Percentiles rank a stretch among this genome's conserved stretches.
Conservation (phyloP, 257 asterid genomes). For the Solanum pennellii region DNA sequence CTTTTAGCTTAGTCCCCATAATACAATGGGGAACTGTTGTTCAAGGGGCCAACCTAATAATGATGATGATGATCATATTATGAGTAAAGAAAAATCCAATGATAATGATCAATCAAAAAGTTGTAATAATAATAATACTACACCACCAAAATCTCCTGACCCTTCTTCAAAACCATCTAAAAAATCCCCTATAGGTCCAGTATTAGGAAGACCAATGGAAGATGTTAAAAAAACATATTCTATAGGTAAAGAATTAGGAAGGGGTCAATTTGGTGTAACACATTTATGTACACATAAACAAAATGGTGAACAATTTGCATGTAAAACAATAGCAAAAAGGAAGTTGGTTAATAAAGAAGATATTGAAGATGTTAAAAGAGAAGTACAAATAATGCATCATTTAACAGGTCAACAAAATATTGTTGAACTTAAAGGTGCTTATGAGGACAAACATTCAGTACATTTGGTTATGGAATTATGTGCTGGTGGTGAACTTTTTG, state of each 20-base stretch:
- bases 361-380: constrained; percentile 74
- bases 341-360: constrained; percentile 78
- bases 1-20: background rate
- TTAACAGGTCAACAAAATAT: constrained; percentile 68
- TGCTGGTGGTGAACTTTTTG: constrained; percentile 94
- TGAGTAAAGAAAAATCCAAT: background rate
- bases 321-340: constrained; percentile 85
- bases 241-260: constrained; percentile 81
- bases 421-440: constrained; percentile 77
- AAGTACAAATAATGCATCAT: constrained; percentile 94
- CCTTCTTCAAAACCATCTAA: constrained; percentile 26
- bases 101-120: background rate
- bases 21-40: constrained; percentile 6
- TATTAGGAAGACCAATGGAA: constrained; percentile 81
- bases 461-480: constrained; percentile 86
- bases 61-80: background rate
- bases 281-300: constrained; percentile 69
- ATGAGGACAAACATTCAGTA: constrained; percentile 81
- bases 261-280: constrained; percentile 88
- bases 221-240: constrained; percentile 44
- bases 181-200: constrained; percentile 42
- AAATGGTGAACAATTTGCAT: constrained; percentile 64
- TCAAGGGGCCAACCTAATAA: background rate
- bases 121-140: background rate
- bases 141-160: constrained; percentile 15